These are phyloP conservation scores for Pythium volutum DNA, from an alignment of 352 stramenopile species.

Conservation along the genomic window DNA sequence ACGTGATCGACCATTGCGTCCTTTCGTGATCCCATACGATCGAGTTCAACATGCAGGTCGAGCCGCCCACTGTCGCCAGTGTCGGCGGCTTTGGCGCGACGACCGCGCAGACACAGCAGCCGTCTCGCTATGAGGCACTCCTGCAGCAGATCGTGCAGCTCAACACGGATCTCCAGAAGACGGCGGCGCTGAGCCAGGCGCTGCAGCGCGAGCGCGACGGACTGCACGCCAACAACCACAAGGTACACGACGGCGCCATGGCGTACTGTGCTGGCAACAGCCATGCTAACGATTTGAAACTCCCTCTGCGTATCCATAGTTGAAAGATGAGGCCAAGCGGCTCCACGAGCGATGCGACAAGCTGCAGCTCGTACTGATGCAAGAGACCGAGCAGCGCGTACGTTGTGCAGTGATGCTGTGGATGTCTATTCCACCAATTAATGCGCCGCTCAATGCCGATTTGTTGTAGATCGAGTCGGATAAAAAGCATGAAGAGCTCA, in stretches of 20 bases:
- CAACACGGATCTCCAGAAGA: slow-evolving; percentile 83
- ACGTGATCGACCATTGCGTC: neutral
- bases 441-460: too few species aligned
- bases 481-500: slow-evolving; percentile 77
- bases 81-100: neutral
- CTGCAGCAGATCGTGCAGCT: slow-evolving; percentile 83
- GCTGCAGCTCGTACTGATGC: slow-evolving; percentile 72
- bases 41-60: slow-evolving; percentile 16
- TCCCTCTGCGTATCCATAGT: slow-evolving; percentile 31
- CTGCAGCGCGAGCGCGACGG: slow-evolving; percentile 76
- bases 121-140: slow-evolving; percentile 65
- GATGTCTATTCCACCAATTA: too few species aligned
- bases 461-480: slow-evolving; percentile 76
- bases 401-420: neutral
- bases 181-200: slow-evolving; percentile 70
- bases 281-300: too few species aligned
- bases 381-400: slow-evolving; percentile 81
- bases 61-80: slow-evolving; percentile 5
- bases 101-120: neutral
- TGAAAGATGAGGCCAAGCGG: slow-evolving; percentile 61
- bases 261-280: too few species aligned
- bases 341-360: slow-evolving; percentile 80
- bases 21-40: slow-evolving; percentile 3
- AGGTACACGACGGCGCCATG: slow-evolving; percentile 42
- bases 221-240: slow-evolving; percentile 54